These are phyloP conservation scores for Candida awuae DNA, from an alignment of 805 yeast genomes.

Conservation along the genomic window DNA sequence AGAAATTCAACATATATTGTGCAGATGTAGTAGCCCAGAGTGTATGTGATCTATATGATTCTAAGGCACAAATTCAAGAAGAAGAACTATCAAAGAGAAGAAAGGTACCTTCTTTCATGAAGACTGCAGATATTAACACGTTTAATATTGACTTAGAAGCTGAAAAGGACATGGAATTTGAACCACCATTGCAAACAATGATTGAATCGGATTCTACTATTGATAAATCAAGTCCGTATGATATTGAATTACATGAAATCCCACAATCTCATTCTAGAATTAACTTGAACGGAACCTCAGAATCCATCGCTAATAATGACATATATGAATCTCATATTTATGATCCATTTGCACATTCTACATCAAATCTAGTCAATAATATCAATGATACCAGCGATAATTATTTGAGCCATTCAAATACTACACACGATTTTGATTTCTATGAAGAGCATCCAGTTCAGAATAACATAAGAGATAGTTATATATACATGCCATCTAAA, in stretches of 20 bases:
- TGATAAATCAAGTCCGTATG: conserved; percentile 8
- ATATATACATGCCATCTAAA: conserved; percentile 5
- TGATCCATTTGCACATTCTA: neutral
- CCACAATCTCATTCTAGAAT: conserved; percentile 8
- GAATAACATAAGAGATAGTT: neutral
- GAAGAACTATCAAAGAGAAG: conserved; percentile 19
- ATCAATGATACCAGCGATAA: neutral
- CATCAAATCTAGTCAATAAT: neutral
- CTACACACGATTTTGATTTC: too few species aligned
- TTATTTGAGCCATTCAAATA: too few species aligned
- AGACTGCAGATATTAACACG: neutral
- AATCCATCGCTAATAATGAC: neutral
- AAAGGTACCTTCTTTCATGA: conserved; percentile 16
- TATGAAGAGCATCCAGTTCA: too few species aligned
- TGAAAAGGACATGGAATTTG: neutral
- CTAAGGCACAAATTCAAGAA: conserved; percentile 9
- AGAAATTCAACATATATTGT: conserved; percentile 19
- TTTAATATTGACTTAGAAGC: conserved; percentile 1
- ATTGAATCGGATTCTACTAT: neutral
- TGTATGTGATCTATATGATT: conserved; percentile 22
- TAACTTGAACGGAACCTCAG: conserved; percentile 1
- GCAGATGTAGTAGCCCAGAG: conserved; percentile 22
- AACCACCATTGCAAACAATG: neutral
- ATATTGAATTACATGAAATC: conserved; percentile 2
- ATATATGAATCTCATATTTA: neutral